These are phyloP conservation scores for Eryngium alpinum DNA, from an alignment of 140 eudicot species.

Conservation along the genomic window DNA sequence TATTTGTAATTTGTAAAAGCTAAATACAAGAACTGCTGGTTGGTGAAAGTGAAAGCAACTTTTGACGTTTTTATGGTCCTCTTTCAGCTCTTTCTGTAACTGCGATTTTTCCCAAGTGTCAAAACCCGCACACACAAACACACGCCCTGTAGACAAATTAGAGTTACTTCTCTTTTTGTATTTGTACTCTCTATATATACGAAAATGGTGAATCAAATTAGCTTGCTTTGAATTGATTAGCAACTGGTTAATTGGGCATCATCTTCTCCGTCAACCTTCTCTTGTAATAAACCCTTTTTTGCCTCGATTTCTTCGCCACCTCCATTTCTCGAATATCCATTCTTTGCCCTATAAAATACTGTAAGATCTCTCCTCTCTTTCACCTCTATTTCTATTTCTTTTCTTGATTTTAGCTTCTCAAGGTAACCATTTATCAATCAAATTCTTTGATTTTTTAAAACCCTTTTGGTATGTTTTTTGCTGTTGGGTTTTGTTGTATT, in stretches of 20 bases:
- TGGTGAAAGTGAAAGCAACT: not conserved
- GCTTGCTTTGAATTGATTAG: not conserved
- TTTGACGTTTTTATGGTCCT: not conserved
- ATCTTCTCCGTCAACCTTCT: conserved; percentile 22
- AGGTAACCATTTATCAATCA: not conserved
- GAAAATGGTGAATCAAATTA: not conserved
- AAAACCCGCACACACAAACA: not conserved
- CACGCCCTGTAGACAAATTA: not conserved
- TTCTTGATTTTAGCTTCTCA: not conserved
- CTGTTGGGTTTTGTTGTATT: not conserved
- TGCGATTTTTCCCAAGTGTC: not conserved
- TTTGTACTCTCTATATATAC: not conserved
- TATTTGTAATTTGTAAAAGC: not conserved
- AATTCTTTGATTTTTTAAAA: not conserved
- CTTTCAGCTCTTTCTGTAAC: not conserved
- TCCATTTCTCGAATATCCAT: not conserved
- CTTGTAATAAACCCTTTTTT: conserved; percentile 5
- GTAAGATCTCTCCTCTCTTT: conserved; percentile 17
- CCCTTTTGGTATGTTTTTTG: not conserved
- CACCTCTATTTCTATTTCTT: not conserved
- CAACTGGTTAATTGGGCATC: not conserved
- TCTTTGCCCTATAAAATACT: conserved; percentile 3
- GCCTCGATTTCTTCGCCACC: conserved; percentile 30
- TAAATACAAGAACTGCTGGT: not conserved
- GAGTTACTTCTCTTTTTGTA: not conserved